Percentiles rank a stretch among this genome's conserved stretches.
Conservation (phyloP, 306 rosid genomes). For the Parietaria judaica region DNA sequence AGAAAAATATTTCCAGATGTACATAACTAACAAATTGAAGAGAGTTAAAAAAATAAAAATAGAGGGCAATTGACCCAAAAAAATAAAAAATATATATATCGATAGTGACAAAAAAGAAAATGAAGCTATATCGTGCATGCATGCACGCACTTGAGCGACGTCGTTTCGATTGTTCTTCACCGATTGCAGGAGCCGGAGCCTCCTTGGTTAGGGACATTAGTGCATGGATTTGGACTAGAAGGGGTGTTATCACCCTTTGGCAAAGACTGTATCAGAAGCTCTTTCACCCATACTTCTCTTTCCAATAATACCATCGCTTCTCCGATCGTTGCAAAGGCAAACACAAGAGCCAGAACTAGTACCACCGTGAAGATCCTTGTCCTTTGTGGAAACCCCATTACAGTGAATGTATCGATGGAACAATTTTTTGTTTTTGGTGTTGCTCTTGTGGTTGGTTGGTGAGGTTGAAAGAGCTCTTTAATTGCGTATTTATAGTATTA, state of each 20-base stretch:
- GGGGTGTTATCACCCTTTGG: conserved; percentile 24
- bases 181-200: conserved; percentile 9
- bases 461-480: not conserved
- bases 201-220: conserved; percentile 16
- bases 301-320: conserved; percentile 32
- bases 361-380: conserved; percentile 21
- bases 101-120: no score
- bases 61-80: no score
- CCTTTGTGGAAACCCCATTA: conserved; percentile 19
- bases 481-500: not conserved
- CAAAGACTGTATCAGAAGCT: conserved; percentile 29
- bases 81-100: no score
- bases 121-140: no score
- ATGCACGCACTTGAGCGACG: no score
- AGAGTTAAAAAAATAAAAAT: no score
- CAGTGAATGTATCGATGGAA: not conserved
- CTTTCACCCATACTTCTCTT: conserved; percentile 28
- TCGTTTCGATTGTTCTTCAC: no score
- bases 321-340: conserved; percentile 27
- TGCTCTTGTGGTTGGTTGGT: not conserved
- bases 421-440: not conserved
- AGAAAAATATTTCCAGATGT: no score
- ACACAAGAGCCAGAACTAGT: conserved; percentile 21
- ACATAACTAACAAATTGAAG: no score
- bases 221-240: conserved; percentile 28